A percentile compares a stretch with the other conserved stretches of the same genome.
These are phyloP conservation scores for Pyrenophora seminiperda DNA, from an alignment of 2,329 filamentous ascomycete genomes.

Conservation along the genomic window DNA sequence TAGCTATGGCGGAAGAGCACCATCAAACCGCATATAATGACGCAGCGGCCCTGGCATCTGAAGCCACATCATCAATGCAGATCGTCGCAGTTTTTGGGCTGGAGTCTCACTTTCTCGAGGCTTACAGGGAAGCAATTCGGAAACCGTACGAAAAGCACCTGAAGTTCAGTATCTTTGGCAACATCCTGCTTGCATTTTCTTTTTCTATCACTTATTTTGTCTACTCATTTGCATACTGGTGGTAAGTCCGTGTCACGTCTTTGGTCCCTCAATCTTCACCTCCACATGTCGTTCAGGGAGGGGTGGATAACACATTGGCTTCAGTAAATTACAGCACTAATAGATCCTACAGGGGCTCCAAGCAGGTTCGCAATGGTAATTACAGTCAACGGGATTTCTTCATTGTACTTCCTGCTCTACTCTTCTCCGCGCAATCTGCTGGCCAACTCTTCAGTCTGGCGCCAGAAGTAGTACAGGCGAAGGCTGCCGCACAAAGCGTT, in stretches of 20 bases:
- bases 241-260: slow-evolving; percentile 32
- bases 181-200: slow-evolving; percentile 52
- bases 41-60: slow-evolving; percentile 68
- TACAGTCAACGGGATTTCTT: slow-evolving; percentile 53
- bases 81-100: slow-evolving; percentile 58
- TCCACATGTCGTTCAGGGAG: no score
- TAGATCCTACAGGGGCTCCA: slow-evolving; percentile 41
- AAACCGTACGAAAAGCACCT: slow-evolving; percentile 50
- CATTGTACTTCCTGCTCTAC: slow-evolving; percentile 52
- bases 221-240: slow-evolving; percentile 57
- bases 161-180: slow-evolving; percentile 49
- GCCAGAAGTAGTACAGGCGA: slow-evolving; percentile 53
- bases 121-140: slow-evolving; percentile 47
- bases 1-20: slow-evolving; percentile 64
- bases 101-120: slow-evolving; percentile 47
- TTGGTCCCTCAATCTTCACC: neutral
- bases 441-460: slow-evolving; percentile 55
- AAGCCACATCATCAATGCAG: slow-evolving; percentile 69
- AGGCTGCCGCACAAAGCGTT: slow-evolving; percentile 52
- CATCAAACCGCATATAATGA: slow-evolving; percentile 68
- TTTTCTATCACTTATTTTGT: slow-evolving; percentile 55
- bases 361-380: slow-evolving; percentile 51
- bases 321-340: neutral
- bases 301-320: no score
- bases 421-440: slow-evolving; percentile 55